These are phyloP conservation scores for Fagus sylvatica DNA, from an alignment of 306 rosid genomes.

Conservation along the genomic window DNA sequence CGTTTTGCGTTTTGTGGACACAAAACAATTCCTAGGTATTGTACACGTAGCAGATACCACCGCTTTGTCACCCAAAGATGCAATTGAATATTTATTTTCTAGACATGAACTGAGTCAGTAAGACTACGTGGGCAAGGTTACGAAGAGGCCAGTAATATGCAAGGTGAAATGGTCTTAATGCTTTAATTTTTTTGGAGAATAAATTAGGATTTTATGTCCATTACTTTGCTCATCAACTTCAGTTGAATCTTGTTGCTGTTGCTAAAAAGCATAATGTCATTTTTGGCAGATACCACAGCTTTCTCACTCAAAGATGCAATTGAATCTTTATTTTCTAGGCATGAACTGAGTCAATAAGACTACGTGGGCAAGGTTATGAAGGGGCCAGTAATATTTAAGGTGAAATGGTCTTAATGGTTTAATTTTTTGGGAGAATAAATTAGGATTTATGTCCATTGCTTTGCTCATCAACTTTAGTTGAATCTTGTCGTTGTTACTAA, in stretches of 20 bases:
- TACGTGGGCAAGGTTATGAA: not conserved
- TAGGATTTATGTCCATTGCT: constrained; percentile 15
- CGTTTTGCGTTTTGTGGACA: not conserved
- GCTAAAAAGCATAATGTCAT: not conserved
- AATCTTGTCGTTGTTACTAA: not conserved
- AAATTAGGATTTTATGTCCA: constrained; percentile 11
- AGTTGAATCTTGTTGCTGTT: not conserved
- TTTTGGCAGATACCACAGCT: not conserved
- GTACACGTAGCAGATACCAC: not conserved
- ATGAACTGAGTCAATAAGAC: not conserved
- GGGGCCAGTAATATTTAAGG: constrained; percentile 2
- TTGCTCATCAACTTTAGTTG: constrained; percentile 6
- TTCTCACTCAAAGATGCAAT: not conserved
- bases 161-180: not conserved
- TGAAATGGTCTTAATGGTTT: not conserved
- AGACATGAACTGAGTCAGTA: not conserved
- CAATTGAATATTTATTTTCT: not conserved
- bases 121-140: too few species aligned
- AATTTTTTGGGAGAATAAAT: not conserved
- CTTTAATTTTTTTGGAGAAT: not conserved
- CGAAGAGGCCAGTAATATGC: too few species aligned
- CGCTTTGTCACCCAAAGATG: not conserved
- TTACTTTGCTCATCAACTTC: constrained; percentile 20
- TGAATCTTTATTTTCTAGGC: not conserved
- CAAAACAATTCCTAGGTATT: too few species aligned